Conservation (phyloP, 192 early-diverging fungal genomes). For the Diversispora eburnea region DNA sequence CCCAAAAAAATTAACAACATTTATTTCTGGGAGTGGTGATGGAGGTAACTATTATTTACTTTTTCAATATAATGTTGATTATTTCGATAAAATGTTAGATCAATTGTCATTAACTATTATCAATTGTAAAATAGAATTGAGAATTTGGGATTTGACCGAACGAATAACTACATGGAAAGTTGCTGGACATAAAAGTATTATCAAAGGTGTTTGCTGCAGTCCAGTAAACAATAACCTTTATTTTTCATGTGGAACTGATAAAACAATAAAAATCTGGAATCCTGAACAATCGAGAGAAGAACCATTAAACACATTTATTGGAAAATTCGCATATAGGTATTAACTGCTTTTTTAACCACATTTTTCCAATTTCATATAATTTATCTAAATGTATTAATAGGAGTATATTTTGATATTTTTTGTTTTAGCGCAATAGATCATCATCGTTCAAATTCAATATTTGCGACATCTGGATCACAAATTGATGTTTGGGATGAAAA, state of each 20-base stretch:
- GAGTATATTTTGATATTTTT: background rate
- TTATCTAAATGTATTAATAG: background rate
- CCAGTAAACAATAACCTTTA: conserved; percentile 64
- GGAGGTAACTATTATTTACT: conserved; percentile 56
- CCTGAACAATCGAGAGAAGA: conserved; percentile 42
- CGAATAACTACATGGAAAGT: conserved; percentile 76
- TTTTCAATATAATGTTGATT: background rate
- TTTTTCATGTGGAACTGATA: conserved; percentile 91
- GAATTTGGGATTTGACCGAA: conserved; percentile 82
- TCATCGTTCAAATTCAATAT: conserved; percentile 76
- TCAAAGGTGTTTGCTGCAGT: conserved; percentile 77
- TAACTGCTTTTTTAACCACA: background rate
- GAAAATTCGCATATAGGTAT: conserved; percentile 69
- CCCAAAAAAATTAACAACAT: conserved; percentile 74
- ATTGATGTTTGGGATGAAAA: conserved; percentile 95
- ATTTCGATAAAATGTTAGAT: conserved; percentile 1
- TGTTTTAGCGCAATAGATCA: conserved; percentile 71
- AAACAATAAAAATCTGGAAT: conserved; percentile 92
- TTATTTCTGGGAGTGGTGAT: conserved; percentile 91
- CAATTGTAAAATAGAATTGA: conserved; percentile 57
- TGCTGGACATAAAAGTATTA: conserved; percentile 79
- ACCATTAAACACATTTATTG: conserved; percentile 73
- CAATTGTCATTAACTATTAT: too few species aligned
- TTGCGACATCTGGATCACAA: conserved; percentile 84
- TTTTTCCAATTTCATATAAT: background rate